Base-by-base conservation (phyloP, 805 yeast species). In the Scheffersomyces lignosus region DNA sequence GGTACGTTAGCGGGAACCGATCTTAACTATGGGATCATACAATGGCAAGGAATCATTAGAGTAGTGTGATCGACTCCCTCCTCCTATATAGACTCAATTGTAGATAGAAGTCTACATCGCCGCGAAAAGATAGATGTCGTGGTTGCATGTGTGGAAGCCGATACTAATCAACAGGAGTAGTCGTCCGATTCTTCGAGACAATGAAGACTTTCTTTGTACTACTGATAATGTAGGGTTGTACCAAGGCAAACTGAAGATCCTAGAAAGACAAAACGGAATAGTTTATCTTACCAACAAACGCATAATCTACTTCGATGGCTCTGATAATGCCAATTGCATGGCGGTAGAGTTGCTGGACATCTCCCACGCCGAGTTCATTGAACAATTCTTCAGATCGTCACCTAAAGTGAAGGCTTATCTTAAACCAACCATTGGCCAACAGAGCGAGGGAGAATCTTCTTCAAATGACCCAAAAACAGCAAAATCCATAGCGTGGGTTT, bases 251-350 rank as follows among this genome's bases (percentile, higher is more conserved):
- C 65, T 66, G 41, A 87, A 86, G 62, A 73, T 87, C 16, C 35
- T 63, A 2, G 66, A 76, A 20, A 75, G 81, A 44, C 95, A 87
- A 54, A 62, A 73, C 40, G 98, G 98, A 0, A 68, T 96, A 20
- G 52, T 85, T 0, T 89, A 89, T 56, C 62, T 91, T 20, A 90
- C 98, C 0, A 77, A 80, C 26, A 72, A 73, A 37, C 62, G 97
- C 31, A 57, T 91, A 2, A 80, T 89, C 9, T 91, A 81, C 56
- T 76, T 90, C 9, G 90, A 84, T 48, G 75, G 77, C 37, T 48
- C 48, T 2, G 44, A 48, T 18, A 40, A 40, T 46, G 14, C 73
- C 77, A 54, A 65, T 37, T 77, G 86, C 2, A 54, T 83, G 2
- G 70, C 70, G 2, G 40, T 83, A 4, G 68, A 68, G 15, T 54